These are phyloP conservation scores for Colletotrichum sansevieriae DNA, from an alignment of 2,329 filamentous ascomycete genomes.

Conservation along the genomic window DNA sequence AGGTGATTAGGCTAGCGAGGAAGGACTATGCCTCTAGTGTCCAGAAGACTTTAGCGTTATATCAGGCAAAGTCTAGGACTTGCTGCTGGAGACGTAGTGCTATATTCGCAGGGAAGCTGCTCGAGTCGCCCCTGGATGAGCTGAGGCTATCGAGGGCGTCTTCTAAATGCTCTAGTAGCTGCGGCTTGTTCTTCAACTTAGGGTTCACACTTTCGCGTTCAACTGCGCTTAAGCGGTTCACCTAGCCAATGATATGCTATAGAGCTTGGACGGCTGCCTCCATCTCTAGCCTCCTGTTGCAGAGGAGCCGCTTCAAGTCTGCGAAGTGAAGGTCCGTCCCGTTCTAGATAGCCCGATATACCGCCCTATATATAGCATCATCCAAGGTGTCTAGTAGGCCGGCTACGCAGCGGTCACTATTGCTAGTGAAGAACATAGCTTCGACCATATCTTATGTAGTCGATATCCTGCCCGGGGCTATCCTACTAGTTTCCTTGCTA, in stretches of 20 bases:
- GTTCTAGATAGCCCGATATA: neutral
- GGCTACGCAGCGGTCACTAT: no score
- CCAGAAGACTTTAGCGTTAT: no score
- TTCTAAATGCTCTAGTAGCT: neutral
- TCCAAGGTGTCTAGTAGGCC: neutral
- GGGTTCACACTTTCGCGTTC: neutral
- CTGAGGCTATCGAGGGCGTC: neutral
- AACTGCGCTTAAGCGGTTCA: neutral
- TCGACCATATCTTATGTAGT: neutral
- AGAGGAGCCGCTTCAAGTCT: neutral
- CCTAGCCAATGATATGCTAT: neutral
- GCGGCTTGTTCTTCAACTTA: constrained; percentile 1
- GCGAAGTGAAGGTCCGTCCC: neutral
- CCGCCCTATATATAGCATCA: neutral
- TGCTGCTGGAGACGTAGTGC: neutral
- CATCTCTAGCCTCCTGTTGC: neutral
- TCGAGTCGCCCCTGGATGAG: neutral
- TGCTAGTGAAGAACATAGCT: neutral
- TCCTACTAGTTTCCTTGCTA: neutral
- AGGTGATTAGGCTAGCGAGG: no score
- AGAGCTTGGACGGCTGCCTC: neutral
- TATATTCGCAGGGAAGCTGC: neutral
- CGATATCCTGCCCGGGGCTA: neutral
- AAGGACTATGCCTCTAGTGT: no score
- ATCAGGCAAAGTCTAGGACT: neutral